Percentiles rank a stretch among this genome's conserved stretches.
phyloP scores from a whole-genome alignment of 495 filamentous ascomycete species.

The Delitschia confertaspora region DNA sequence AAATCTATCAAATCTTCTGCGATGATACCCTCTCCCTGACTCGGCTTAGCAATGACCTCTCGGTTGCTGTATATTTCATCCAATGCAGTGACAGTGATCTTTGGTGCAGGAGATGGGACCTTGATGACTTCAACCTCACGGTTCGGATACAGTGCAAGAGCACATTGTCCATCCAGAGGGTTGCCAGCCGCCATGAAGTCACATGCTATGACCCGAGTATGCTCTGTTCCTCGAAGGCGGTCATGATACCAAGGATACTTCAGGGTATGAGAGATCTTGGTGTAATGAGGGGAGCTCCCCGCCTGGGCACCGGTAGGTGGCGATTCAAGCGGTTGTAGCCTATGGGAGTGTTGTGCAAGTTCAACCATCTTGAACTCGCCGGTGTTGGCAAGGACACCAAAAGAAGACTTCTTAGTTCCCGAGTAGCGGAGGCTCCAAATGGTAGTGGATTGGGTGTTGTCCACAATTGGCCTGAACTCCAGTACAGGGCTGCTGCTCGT shows the following conservation, averaged over 20 bases:
- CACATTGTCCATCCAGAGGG: conserved; percentile 51
- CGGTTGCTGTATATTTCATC: conserved; percentile 26
- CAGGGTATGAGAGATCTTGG: conserved; percentile 44
- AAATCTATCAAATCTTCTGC: conserved; percentile 27
- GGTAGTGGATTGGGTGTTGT: conserved; percentile 41
- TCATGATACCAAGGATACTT: conserved; percentile 41
- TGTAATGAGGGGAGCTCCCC: conserved; percentile 44
- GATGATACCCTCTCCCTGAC: conserved; percentile 14
- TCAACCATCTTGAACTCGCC: conserved; percentile 65
- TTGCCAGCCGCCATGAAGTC: conserved; percentile 67
- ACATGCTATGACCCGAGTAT: conserved; percentile 69
- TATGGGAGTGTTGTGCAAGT: conserved; percentile 28
- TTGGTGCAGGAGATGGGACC: conserved; percentile 33
- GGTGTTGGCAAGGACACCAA: conserved; percentile 67
- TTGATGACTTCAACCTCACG: conserved; percentile 57
- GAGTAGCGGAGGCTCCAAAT: conserved; percentile 79
- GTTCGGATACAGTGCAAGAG: conserved; percentile 59
- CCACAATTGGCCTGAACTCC: conserved; percentile 57
- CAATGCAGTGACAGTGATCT: conserved; percentile 23
- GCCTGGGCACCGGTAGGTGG: conserved; percentile 20
- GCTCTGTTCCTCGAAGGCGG: conserved; percentile 43
- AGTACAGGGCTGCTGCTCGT: conserved; percentile 46
- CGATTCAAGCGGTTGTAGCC: conserved; percentile 4
- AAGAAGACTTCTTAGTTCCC: conserved; percentile 58
- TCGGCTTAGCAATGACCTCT: conserved; percentile 15